phyloP scores from a whole-genome alignment of 257 asterid species.

The Eustoma russellianum region DNA sequence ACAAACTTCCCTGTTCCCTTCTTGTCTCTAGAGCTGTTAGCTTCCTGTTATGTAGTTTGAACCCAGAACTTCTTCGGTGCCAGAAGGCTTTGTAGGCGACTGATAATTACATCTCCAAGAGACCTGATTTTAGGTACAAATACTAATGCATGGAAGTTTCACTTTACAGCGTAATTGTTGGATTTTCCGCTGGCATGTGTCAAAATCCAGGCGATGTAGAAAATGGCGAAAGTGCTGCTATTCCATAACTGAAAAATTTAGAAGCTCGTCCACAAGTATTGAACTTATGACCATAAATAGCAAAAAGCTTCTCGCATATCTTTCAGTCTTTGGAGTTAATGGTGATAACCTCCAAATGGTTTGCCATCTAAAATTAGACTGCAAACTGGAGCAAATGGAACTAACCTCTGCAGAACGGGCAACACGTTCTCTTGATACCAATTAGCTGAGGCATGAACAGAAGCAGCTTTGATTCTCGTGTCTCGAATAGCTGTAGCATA shows the following conservation, averaged over 20 bases:
- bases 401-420: conserved; percentile 77
- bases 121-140: conserved; percentile 85
- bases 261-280: no score
- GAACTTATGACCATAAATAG: not conserved
- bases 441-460: conserved; percentile 91
- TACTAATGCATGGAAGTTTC: conserved; percentile 73
- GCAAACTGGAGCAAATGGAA: no score
- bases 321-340: no score
- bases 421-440: conserved; percentile 90
- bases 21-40: conserved; percentile 22
- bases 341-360: no score
- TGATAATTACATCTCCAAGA: conserved; percentile 83
- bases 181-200: conserved; percentile 83
- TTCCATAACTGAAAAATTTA: conserved; percentile 60
- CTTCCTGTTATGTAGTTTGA: conserved; percentile 43
- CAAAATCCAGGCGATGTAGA: conserved; percentile 87
- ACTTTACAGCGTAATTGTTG: conserved; percentile 95
- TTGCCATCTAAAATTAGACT: no score
- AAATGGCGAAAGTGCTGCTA: conserved; percentile 95
- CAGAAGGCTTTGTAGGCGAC: conserved; percentile 51
- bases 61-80: conserved; percentile 26
- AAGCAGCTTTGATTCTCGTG: conserved; percentile 82
- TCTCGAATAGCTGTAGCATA: no score
- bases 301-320: no score
- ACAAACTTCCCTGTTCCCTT: conserved; percentile 66